Percentiles rank a stretch among this genome's conserved stretches.
Evolutionary conservation across 768 basidiomycete species (phyloP).

Genomic region (Fibroporia radiculosa): DNA sequence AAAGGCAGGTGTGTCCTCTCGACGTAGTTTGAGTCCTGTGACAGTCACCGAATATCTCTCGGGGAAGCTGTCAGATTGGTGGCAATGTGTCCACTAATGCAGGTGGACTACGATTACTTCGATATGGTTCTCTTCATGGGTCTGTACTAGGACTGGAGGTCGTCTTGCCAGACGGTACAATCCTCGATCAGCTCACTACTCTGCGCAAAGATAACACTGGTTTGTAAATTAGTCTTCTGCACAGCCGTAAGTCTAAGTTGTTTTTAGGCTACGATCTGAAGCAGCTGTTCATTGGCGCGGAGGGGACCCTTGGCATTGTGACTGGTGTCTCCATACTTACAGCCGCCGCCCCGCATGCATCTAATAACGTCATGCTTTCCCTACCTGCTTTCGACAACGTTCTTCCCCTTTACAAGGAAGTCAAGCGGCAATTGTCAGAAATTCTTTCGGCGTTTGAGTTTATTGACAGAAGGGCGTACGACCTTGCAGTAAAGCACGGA

Average conservation of each 20-base stretch:
- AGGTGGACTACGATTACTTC: constrained; percentile 87
- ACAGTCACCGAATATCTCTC: not conserved
- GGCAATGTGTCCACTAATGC: constrained; percentile 98
- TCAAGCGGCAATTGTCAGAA: constrained; percentile 81
- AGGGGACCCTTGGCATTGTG: constrained; percentile 93
- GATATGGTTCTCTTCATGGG: constrained; percentile 94
- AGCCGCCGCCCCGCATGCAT: constrained; percentile 71
- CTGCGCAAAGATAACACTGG: constrained; percentile 97
- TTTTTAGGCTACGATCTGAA: constrained; percentile 88
- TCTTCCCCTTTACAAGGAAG: constrained; percentile 73
- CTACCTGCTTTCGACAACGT: constrained; percentile 84
- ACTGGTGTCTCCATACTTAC: constrained; percentile 94
- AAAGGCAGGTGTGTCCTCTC: constrained; percentile 70
- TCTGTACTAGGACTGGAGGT: constrained; percentile 93
- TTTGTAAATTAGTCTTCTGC: constrained; percentile 23
- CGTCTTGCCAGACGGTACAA: constrained; percentile 88
- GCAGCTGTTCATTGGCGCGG: constrained; percentile 95
- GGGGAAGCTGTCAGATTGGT: constrained; percentile 85
- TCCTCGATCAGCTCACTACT: constrained; percentile 83
- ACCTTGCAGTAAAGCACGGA: constrained; percentile 77
- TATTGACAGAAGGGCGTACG: constrained; percentile 81
- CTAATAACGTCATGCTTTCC: constrained; percentile 88
- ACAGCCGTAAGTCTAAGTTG: not conserved
- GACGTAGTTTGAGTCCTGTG: not conserved
- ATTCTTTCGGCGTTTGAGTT: constrained; percentile 97